Evolutionary conservation across 1,284 basidiomycete genomes (phyloP).

Genomic region (Ganoderma sp.): DNA sequence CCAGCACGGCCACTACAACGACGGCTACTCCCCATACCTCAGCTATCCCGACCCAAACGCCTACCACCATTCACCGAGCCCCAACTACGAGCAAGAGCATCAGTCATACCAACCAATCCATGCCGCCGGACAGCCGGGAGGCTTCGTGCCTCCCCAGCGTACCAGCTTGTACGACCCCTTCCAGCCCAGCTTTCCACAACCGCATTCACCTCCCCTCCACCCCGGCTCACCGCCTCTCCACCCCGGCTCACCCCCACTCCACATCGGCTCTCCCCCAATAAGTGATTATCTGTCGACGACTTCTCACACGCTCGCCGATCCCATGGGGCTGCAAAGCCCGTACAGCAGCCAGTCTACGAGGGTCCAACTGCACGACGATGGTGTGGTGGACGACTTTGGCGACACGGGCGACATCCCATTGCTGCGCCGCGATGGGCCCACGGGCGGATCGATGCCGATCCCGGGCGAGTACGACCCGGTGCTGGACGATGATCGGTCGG

Average conservation of each 20-base stretch:
- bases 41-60: constrained; percentile 35
- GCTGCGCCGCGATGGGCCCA: constrained; percentile 52
- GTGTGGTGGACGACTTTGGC: constrained; percentile 43
- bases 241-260: constrained; percentile 27
- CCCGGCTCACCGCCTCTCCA: constrained; percentile 30
- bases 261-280: constrained; percentile 20
- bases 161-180: constrained; percentile 30
- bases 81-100: constrained; percentile 46
- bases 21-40: constrained; percentile 39
- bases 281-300: constrained; percentile 29
- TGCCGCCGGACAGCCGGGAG: constrained; percentile 32
- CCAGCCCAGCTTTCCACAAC: constrained; percentile 27
- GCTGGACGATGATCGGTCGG: constrained; percentile 45
- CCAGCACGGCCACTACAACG: constrained; percentile 39
- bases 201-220: constrained; percentile 31
- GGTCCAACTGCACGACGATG: constrained; percentile 49
- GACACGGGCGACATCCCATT: constrained; percentile 72
- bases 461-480: constrained; percentile 54
- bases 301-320: constrained; percentile 26
- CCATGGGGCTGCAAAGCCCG: constrained; percentile 35
- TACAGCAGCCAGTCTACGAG: constrained; percentile 19
- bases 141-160: constrained; percentile 33
- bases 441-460: constrained; percentile 39
- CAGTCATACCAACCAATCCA: constrained; percentile 40
- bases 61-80: constrained; percentile 36